phyloP scores from a whole-genome alignment of 768 basidiomycete species.

The Russula earlei region DNA sequence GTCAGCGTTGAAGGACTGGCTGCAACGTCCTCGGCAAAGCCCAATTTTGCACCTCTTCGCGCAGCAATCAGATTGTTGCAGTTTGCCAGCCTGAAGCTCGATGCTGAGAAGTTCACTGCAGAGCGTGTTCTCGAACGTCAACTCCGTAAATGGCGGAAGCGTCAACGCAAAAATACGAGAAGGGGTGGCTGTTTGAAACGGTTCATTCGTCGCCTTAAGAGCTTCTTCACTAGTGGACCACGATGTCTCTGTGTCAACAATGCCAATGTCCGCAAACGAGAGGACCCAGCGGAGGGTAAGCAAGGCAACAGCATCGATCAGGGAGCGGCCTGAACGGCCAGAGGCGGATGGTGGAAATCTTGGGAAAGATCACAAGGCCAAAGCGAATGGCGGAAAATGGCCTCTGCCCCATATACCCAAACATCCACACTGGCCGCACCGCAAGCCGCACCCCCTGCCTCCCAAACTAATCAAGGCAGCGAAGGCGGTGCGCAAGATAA shows the following conservation, averaged over 20 bases:
- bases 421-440: constrained; percentile 1
- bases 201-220: background rate
- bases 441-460: constrained; percentile 18
- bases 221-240: background rate
- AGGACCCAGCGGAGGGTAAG: background rate
- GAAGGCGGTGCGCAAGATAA: constrained; percentile 47
- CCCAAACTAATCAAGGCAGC: constrained; percentile 46
- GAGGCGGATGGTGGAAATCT: background rate
- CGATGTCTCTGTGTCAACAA: background rate
- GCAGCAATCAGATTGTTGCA: constrained; percentile 16
- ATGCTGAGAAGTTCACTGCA: constrained; percentile 13
- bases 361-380: background rate
- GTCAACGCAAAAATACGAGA: background rate
- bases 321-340: background rate
- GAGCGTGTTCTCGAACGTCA: constrained; percentile 8
- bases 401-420: constrained; percentile 4
- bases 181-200: background rate
- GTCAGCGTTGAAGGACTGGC: constrained; percentile 39
- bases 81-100: constrained; percentile 16
- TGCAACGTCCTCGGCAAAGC: background rate
- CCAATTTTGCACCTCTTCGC: constrained; percentile 16
- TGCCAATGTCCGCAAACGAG: background rate
- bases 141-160: constrained; percentile 4
- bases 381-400: background rate
- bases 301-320: background rate